Evolutionary conservation across 768 basidiomycete genomes (phyloP).

Genomic region (Macrolepiota albuminosa): DNA sequence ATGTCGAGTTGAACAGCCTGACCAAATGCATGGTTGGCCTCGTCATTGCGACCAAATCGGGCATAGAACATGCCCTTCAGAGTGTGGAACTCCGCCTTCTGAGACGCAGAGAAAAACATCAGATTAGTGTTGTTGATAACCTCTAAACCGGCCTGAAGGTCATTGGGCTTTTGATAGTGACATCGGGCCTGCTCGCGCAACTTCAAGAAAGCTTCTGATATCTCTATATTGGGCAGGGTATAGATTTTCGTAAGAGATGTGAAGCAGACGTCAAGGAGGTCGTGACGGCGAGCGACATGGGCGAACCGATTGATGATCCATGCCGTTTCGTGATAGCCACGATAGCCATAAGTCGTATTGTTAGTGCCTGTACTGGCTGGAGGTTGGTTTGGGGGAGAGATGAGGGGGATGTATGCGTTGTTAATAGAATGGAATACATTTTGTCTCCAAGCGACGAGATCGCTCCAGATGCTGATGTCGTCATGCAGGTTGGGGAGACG

Average conservation of each 20-base stretch:
- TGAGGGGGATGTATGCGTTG: constrained; percentile 91
- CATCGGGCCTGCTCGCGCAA: constrained; percentile 97
- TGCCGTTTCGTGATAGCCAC: constrained; percentile 98
- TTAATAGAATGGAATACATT: constrained; percentile 98
- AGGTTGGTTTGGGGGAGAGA: constrained; percentile 50
- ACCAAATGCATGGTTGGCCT: constrained; percentile 88
- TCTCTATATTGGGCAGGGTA: constrained; percentile 98
- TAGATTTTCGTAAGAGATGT: constrained; percentile 96
- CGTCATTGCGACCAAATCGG: constrained; percentile 77
- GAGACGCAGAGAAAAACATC: constrained; percentile 90
- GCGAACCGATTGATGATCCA: constrained; percentile 99
- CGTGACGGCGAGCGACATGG: constrained; percentile 96
- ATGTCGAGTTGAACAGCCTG: constrained; percentile 97
- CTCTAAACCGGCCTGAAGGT: constrained; percentile 90
- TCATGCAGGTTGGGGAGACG: constrained; percentile 93
- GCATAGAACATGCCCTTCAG: constrained; percentile 99
- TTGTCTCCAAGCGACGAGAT: constrained; percentile 98
- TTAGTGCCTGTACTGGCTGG: constrained; percentile 41
- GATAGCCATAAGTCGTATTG: constrained; percentile 81
- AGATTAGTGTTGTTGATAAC: constrained; percentile 99
- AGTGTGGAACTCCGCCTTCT: constrained; percentile 98
- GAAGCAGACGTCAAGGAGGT: constrained; percentile 93
- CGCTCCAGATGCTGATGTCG: constrained; percentile 98
- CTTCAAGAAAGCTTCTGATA: constrained; percentile 98
- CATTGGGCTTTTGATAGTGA: constrained; percentile 93